Evolutionary conservation across 352 stramenopile species (phyloP).

Genomic region (Globisporangium echinulatum): DNA sequence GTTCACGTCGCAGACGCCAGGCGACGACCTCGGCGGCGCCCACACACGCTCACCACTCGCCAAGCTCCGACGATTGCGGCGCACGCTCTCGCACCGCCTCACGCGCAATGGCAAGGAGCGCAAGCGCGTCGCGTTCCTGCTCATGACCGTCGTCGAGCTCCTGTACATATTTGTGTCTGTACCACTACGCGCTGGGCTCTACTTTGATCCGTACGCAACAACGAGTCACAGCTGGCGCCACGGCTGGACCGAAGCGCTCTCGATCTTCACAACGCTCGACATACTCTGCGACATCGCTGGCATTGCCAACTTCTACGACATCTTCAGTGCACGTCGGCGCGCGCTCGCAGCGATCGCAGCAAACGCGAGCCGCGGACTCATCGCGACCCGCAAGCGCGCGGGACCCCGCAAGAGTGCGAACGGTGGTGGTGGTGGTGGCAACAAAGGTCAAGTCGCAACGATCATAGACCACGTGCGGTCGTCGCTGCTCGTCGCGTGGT

Average conservation of each 20-base stretch:
- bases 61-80: not conserved
- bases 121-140: constrained; percentile 16
- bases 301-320: constrained; percentile 40
- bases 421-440: constrained; percentile 7
- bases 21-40: not conserved
- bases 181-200: constrained; percentile 33
- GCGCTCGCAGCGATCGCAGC: constrained; percentile 32
- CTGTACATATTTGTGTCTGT: constrained; percentile 36
- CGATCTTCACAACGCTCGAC: constrained; percentile 41
- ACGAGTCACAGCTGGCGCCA: not conserved
- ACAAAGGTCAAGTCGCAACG: constrained; percentile 3
- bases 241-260: constrained; percentile 41
- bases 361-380: constrained; percentile 10
- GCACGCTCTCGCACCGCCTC: constrained; percentile 1
- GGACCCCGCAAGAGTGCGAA: not conserved
- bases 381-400: constrained; percentile 17
- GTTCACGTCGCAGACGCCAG: constrained; percentile 1
- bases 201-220: constrained; percentile 29
- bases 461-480: constrained; percentile 21
- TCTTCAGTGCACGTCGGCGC: constrained; percentile 33
- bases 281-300: constrained; percentile 38
- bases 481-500: constrained; percentile 42
- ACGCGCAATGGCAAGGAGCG: constrained; percentile 8
- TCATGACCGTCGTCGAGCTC: constrained; percentile 20
- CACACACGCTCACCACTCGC: not conserved